These are phyloP conservation scores for Sparassis latifolia DNA, from an alignment of 1,284 basidiomycete species.

Conservation along the genomic window DNA sequence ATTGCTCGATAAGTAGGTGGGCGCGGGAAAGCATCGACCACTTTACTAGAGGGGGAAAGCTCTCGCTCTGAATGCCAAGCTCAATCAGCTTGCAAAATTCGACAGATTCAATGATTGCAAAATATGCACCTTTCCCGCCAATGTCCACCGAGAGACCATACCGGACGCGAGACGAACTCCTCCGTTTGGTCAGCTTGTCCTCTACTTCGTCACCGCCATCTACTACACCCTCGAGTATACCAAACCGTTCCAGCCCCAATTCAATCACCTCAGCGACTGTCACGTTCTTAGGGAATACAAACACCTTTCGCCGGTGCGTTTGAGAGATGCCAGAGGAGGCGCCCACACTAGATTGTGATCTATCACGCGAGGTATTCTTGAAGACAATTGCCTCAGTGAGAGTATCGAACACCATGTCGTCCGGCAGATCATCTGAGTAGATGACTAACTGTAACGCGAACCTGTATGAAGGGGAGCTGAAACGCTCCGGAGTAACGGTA, in stretches of 20 bases:
- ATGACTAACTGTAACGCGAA: slow-evolving; percentile 87
- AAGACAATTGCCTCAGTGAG: slow-evolving; percentile 87
- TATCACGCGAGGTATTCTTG: slow-evolving; percentile 56
- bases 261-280: slow-evolving; percentile 97
- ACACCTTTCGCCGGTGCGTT: slow-evolving; percentile 64
- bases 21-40: slow-evolving; percentile 79
- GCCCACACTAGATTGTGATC: slow-evolving; percentile 35
- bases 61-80: slow-evolving; percentile 52
- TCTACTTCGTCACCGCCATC: slow-evolving; percentile 97
- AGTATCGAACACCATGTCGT: slow-evolving; percentile 90
- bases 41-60: slow-evolving; percentile 68
- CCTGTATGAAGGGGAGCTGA: slow-evolving; percentile 72
- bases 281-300: slow-evolving; percentile 87
- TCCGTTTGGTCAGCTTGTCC: slow-evolving; percentile 78
- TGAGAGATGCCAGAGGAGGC: slow-evolving; percentile 50
- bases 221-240: slow-evolving; percentile 91
- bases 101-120: slow-evolving; percentile 2
- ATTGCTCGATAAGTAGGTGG: slow-evolving; percentile 68
- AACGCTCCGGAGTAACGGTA: slow-evolving; percentile 61
- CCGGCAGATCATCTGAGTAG: slow-evolving; percentile 85
- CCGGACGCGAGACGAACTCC: slow-evolving; percentile 72
- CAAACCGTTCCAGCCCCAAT: slow-evolving; percentile 85
- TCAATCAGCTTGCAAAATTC: background rate
- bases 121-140: slow-evolving; percentile 51
- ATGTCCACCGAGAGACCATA: slow-evolving; percentile 67